Evolutionary conservation across 495 filamentous ascomycete genomes (phyloP), one percentile per base, ranked within the genome.

Genomic region (Bathelium albidoporum): DNA sequence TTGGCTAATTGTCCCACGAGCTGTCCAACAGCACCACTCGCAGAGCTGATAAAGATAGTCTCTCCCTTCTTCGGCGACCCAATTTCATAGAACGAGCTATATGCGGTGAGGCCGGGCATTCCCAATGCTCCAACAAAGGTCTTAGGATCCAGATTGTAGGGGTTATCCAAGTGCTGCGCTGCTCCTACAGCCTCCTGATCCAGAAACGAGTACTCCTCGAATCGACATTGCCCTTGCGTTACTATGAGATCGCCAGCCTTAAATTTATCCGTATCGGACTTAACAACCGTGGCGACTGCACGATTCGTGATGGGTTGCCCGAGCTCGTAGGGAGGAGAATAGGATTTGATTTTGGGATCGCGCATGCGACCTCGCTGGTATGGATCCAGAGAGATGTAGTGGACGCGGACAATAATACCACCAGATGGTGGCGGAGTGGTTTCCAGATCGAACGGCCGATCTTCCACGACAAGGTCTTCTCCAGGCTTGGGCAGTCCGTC

Each of bases 51-150:
- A 72, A 93, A 92, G 69, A 96, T 89, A 4, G 89, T 93, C 79
- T 95, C 89, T 32, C 91, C 91, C 77, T 88, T 88, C 78, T 89
- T 87, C 34, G 91, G 91, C 80, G 87, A 77, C 1, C 89, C 90
- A 61, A 96, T 93, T 69, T 87, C 85, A 72, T 92, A 86, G 66
- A 93, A 82, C 0, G 85, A 87, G 2, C 84, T 85, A 77, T 89
- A 96, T 1, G 88, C 91, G 0, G 90, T 94, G 70, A 95, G 73
- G 28, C 91, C 91, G 2, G 91, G 89, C 90, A 96, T 95, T 31
- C 91, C 91, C 26, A 96, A 77, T 16, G 88, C 81, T 16, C 90
- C 89, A 14, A 90, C 69, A 69, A 87, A 89, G 59, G 81, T 63
- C 62, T 80, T 83, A 2, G 82, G 73, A 45, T 89, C 87, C 11